Base-by-base conservation (phyloP, 78 protist species). In the Dictyostelium firmibasis region DNA sequence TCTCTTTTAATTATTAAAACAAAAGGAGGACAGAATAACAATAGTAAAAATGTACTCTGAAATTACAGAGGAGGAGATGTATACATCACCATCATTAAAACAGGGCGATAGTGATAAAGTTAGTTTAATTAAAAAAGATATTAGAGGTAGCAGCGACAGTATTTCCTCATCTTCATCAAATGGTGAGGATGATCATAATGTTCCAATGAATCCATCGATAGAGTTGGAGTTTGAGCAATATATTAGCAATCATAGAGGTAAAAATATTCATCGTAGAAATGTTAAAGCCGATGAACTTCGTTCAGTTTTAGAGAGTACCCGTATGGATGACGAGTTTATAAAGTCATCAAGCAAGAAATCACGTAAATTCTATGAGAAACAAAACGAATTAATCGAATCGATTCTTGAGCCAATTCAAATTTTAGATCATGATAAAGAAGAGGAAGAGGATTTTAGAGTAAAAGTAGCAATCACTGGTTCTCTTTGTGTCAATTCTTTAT, bases 301-400 rank as follows among this genome's bases (percentile, higher is more conserved):
- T 14, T 4, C 31, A 25, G 64, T 82, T 16, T 57, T 82, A 13
- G 70, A 50, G 11, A 35, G 5, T 50, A 57, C 86, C 4, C 29
- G 60, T 18, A 29, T 82, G 31, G 35, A 60, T 60, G 86, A 82
- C 1, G 86, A 82, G 5, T 62, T 44, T 35, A 23, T 82, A 2
- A 82, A 60, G 10, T 38, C 62, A 31, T 27, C 31, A 29, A n/a
- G 29, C 5, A 89, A 89, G 83, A 74, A 64, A 31, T 33, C 72
- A 41, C 29, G 96, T 41, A 85, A 85, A 13, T 93, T 93, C 72
- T 93, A 93, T 41, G 50, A 36, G 11, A 86, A 69, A 41, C 96
- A 93, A 38, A 93, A 93, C 18, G 96, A 93, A 43, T 60, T 93
- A 64, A 93, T 93, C 16, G 96, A 93, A 20, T 89, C 85, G 10